These are phyloP conservation scores for Pogostemon cablin DNA, from an alignment of 257 asterid genomes.

Conservation along the genomic window DNA sequence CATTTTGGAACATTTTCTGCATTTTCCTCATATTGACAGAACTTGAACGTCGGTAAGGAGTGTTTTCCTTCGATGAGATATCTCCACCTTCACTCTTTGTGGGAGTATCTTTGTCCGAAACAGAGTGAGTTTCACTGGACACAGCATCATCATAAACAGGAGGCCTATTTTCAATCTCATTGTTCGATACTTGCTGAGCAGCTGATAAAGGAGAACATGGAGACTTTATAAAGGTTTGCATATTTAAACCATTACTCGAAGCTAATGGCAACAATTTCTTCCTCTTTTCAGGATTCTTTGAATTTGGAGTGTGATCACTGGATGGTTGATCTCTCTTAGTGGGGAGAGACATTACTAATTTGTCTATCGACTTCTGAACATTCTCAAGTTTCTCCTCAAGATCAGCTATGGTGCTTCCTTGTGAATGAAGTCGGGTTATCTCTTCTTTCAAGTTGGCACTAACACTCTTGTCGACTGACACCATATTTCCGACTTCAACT, in stretches of 20 bases:
- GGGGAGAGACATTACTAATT: constrained; percentile 84
- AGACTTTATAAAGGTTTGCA: constrained; percentile 70
- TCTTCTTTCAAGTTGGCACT: constrained; percentile 94
- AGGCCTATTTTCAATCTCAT: constrained; percentile 70
- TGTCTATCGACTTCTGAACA: constrained; percentile 93
- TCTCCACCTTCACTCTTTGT: constrained; percentile 86
- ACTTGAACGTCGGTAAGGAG: constrained; percentile 89
- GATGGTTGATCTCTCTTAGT: constrained; percentile 53
- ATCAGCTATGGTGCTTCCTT: constrained; percentile 88
- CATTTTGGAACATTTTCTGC: constrained; percentile 96
- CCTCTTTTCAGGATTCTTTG: constrained; percentile 66
- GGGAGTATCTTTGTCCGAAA: constrained; percentile 80
- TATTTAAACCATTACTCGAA: constrained; percentile 70
- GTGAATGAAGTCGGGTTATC: constrained; percentile 91
- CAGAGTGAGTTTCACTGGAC: constrained; percentile 57
- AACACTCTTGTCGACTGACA: constrained; percentile 79
- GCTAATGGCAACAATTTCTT: constrained; percentile 73
- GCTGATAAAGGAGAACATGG: constrained; percentile 90
- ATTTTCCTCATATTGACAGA: constrained; percentile 95
- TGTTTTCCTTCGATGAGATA: constrained; percentile 78
- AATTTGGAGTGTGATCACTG: constrained; percentile 52
- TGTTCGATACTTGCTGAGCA: constrained; percentile 58
- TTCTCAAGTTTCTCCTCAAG: constrained; percentile 93
- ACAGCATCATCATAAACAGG: constrained; percentile 64
- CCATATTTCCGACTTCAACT: constrained; percentile 53